Evolutionary conservation across 1,284 basidiomycete genomes (phyloP).

Genomic region (Puccinia horiana): DNA sequence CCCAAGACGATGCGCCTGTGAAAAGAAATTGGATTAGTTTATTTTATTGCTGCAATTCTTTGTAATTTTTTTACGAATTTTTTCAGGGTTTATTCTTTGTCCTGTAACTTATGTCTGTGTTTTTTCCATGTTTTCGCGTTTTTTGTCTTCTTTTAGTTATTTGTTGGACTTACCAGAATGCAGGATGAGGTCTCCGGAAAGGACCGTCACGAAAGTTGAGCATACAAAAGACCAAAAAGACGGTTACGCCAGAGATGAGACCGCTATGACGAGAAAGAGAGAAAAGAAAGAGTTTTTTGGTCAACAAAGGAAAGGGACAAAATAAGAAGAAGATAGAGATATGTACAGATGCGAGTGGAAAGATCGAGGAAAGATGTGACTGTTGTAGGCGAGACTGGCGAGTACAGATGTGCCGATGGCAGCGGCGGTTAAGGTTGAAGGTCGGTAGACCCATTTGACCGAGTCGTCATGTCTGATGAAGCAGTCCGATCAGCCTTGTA

Average conservation of each 20-base stretch:
- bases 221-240: conserved; percentile 68
- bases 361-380: conserved; percentile 42
- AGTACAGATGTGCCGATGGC: conserved; percentile 34
- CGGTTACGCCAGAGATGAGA: conserved; percentile 41
- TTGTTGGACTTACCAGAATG: conserved; percentile 53
- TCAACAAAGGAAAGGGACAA: not conserved
- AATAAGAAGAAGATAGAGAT: not conserved
- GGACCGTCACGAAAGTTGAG: conserved; percentile 82
- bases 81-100: too few relatives aligned
- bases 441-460: conserved; percentile 48
- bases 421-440: conserved; percentile 30
- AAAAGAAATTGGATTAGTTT: not conserved
- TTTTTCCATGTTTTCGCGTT: not conserved
- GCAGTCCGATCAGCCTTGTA: not conserved
- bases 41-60: not conserved
- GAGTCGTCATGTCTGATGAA: conserved; percentile 48
- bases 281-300: not conserved
- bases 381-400: conserved; percentile 42
- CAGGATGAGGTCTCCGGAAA: conserved; percentile 71
- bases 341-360: conserved; percentile 49
- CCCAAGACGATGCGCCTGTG: conserved; percentile 65
- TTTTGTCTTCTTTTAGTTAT: not conserved
- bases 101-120: too few relatives aligned
- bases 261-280: not conserved
- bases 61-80: not conserved